Percentiles rank a stretch among this genome's conserved stretches.
Evolutionary conservation across 140 eudicot species (phyloP).

Genomic region (Flaveria floridana): DNA sequence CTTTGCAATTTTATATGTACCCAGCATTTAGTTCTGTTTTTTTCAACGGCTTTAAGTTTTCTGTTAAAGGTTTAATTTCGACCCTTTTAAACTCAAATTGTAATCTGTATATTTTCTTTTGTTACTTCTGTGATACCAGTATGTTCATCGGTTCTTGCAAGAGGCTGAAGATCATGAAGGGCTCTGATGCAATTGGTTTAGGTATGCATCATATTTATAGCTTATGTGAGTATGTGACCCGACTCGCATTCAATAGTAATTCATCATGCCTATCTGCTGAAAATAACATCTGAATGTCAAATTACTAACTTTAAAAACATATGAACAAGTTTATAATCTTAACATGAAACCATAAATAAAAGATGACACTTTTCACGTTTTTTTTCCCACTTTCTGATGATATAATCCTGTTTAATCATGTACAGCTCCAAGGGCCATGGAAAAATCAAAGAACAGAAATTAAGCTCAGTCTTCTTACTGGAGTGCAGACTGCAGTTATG

Average conservation of each 20-base stretch:
- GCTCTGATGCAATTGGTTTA: slow-evolving; percentile 95
- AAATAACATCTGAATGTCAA: not conserved
- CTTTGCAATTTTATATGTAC: not conserved
- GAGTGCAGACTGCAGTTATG: slow-evolving; percentile 26
- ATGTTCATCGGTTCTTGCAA: slow-evolving; percentile 86
- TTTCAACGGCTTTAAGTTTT: not conserved
- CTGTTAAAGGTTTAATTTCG: not conserved
- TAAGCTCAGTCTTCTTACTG: slow-evolving; percentile 28
- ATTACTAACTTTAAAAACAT: not conserved
- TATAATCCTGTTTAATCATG: not conserved
- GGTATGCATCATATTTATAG: slow-evolving; percentile 43
- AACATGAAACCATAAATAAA: not conserved
- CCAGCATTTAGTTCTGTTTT: not conserved
- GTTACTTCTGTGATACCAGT: slow-evolving; percentile 38
- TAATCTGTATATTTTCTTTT: not conserved
- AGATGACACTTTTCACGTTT: not conserved
- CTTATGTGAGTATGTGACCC: not conserved
- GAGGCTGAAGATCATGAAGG: slow-evolving; percentile 92
- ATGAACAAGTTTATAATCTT: not conserved
- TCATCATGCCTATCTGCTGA: not conserved
- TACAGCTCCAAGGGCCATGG: slow-evolving; percentile 94
- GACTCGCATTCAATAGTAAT: not conserved
- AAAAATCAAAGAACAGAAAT: slow-evolving; percentile 69
- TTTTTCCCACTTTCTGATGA: not conserved
- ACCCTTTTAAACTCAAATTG: not conserved